Evolutionary conservation across 164 flowering plant species (phyloP).

Genomic region (Taxillus chinensis): DNA sequence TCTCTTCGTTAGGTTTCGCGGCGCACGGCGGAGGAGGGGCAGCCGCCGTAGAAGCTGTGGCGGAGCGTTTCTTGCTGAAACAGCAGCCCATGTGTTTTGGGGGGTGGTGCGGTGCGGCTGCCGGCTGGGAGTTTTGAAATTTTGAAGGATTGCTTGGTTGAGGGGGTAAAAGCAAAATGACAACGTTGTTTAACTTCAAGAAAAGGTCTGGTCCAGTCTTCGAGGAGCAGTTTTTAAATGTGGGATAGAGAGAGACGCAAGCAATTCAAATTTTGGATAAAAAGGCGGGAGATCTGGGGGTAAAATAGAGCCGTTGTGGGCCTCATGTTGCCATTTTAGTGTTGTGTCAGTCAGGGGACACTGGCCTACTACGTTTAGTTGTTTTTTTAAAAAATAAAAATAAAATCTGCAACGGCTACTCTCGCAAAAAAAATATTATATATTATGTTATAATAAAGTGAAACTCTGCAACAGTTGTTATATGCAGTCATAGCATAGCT

Average conservation of each 20-base stretch:
- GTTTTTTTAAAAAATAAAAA: too few species aligned
- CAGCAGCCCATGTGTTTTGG: slow-evolving; percentile 47
- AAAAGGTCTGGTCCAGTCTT: background rate
- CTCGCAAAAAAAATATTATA: too few species aligned
- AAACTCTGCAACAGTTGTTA: too few species aligned
- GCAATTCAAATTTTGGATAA: slow-evolving; percentile 13
- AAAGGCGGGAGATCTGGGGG: background rate
- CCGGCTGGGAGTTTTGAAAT: slow-evolving; percentile 5
- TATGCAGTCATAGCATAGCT: too few species aligned
- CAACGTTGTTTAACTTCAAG: background rate
- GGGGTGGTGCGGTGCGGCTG: background rate
- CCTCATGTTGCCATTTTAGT: too few species aligned
- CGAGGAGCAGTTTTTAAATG: background rate
- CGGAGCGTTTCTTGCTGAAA: slow-evolving; percentile 41
- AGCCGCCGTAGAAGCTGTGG: slow-evolving; percentile 6
- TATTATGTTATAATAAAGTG: too few species aligned
- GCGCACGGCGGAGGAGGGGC: background rate
- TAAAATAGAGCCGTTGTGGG: background rate
- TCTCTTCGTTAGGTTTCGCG: slow-evolving; percentile 5
- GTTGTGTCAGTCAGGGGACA: too few species aligned
- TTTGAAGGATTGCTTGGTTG: slow-evolving; percentile 1
- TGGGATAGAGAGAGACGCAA: background rate
- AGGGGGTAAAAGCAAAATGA: background rate
- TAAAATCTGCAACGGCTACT: too few species aligned
- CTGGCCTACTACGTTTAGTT: too few species aligned